phyloP scores from a whole-genome alignment of 2,329 filamentous ascomycete species.

The Thielaviopsis musarum region DNA sequence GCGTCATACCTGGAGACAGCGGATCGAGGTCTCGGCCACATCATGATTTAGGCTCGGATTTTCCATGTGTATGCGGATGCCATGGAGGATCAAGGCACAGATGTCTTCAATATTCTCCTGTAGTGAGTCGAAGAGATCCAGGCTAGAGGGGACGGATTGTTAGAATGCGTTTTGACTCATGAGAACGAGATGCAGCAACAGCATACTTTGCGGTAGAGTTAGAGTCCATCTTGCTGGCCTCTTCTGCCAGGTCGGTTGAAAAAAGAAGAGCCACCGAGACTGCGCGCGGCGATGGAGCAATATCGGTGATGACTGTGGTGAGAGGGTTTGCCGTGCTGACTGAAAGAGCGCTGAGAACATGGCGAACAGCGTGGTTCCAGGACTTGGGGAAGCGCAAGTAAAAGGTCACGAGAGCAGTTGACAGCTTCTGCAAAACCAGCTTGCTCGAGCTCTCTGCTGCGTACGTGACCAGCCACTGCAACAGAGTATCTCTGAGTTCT shows the following conservation, averaged over 20 bases:
- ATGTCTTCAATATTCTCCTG: constrained; percentile 26
- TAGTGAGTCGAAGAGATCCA: constrained; percentile 24
- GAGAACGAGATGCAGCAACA: neutral
- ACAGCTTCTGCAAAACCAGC: constrained; percentile 56
- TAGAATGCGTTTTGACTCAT: too few relatives aligned
- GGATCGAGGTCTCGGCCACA: constrained; percentile 37
- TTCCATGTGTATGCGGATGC: constrained; percentile 18
- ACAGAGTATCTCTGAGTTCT: constrained; percentile 41
- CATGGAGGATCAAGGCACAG: constrained; percentile 23
- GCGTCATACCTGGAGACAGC: constrained; percentile 39
- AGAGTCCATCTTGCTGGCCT: constrained; percentile 49
- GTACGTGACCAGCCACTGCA: constrained; percentile 44
- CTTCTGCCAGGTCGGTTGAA: constrained; percentile 36
- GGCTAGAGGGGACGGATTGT: constrained; percentile 15
- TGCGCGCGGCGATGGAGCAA: neutral
- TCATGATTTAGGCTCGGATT: constrained; percentile 16
- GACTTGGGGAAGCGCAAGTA: constrained; percentile 52
- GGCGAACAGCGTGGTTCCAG: constrained; percentile 49
- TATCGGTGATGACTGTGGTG: neutral
- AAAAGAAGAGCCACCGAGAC: constrained; percentile 9
- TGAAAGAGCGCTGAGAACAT: constrained; percentile 35
- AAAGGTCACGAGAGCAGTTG: constrained; percentile 59
- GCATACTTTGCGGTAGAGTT: constrained; percentile 39
- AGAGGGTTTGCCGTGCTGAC: neutral
- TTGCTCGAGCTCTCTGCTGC: constrained; percentile 33